Percentiles rank a stretch among this genome's conserved stretches.
phyloP scores from a whole-genome alignment of 768 basidiomycete species.

The Crassisporium funariophilum region DNA sequence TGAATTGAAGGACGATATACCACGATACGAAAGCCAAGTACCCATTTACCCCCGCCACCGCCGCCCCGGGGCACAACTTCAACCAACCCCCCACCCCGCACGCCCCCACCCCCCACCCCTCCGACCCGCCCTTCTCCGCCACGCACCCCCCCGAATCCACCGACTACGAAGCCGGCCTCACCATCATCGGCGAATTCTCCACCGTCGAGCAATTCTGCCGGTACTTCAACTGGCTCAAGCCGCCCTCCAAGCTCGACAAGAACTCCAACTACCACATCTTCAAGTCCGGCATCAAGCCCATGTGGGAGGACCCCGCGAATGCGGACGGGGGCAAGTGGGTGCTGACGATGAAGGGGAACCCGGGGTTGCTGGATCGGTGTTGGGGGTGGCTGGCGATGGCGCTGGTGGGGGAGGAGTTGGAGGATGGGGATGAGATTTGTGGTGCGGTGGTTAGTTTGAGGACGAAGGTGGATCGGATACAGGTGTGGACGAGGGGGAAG shows the following conservation, averaged over 20 bases:
- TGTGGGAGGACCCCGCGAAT: constrained; percentile 97
- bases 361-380: constrained; percentile 76
- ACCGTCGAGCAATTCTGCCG: constrained; percentile 91
- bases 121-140: constrained; percentile 31
- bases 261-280: constrained; percentile 96
- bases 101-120: constrained; percentile 18
- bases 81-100: constrained; percentile 20
- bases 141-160: constrained; percentile 58
- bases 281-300: constrained; percentile 91
- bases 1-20: constrained; percentile 73
- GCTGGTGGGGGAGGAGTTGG: constrained; percentile 82
- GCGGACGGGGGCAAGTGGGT: constrained; percentile 95
- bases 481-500: constrained; percentile 86
- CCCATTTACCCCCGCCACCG: constrained; percentile 54
- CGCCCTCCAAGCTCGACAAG: constrained; percentile 83
- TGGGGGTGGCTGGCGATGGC: constrained; percentile 94
- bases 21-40: constrained; percentile 83
- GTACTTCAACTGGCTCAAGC: constrained; percentile 93
- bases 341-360: constrained; percentile 86
- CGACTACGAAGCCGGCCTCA: constrained; percentile 85
- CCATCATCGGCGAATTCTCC: constrained; percentile 85
- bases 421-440: constrained; percentile 73
- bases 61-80: constrained; percentile 19
- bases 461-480: constrained; percentile 87
- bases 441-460: constrained; percentile 87